A percentile compares a stretch with the other conserved stretches of the same genome.
phyloP scores from a whole-genome alignment of 2,329 filamentous ascomycete species.

The Diaporthe vaccinii region DNA sequence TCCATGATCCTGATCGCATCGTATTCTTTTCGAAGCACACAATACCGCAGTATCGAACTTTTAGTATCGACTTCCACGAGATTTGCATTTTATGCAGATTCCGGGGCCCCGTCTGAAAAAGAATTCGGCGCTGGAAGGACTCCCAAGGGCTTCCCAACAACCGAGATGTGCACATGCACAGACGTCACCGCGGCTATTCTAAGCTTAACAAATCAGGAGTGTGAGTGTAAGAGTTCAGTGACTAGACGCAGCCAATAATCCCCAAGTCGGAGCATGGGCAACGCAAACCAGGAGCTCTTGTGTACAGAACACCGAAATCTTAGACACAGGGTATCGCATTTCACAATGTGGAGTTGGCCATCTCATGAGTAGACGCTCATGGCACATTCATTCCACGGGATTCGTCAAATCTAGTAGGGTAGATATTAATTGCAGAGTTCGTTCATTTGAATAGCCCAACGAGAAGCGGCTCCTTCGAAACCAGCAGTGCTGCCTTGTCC shows the following conservation, averaged over 20 bases:
- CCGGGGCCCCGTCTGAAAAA: not conserved
- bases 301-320: not conserved
- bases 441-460: conserved; percentile 48
- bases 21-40: not conserved
- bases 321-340: not conserved
- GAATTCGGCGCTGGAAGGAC: no score
- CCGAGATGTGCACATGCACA: not conserved
- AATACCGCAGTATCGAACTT: not conserved
- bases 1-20: not conserved
- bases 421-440: not conserved
- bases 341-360: no score
- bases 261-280: not conserved
- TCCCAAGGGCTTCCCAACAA: no score
- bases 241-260: not conserved
- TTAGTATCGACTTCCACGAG: not conserved
- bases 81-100: not conserved
- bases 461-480: conserved; percentile 54
- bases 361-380: not conserved
- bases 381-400: not conserved
- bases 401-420: not conserved
- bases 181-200: not conserved
- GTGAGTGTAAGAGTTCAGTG: not conserved
- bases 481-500: conserved; percentile 50
- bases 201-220: no score
- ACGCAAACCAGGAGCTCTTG: no score